Percentiles rank a stretch among this genome's conserved stretches.
phyloP scores from a whole-genome alignment of 768 basidiomycete species.

The Termitomyces sp. region DNA sequence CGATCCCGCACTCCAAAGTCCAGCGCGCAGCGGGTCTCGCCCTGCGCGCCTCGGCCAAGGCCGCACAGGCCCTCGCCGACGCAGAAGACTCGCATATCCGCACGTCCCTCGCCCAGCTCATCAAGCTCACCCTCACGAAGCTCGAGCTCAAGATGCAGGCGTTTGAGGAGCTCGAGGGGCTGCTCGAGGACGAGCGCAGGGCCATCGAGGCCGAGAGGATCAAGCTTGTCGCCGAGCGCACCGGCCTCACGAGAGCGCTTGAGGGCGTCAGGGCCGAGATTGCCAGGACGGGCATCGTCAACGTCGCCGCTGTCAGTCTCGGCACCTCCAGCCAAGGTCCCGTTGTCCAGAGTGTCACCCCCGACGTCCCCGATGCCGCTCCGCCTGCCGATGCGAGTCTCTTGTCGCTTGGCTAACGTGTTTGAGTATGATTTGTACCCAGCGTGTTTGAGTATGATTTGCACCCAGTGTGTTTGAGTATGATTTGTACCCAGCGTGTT shows the following conservation, averaged over 20 bases:
- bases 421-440: too few relatives aligned
- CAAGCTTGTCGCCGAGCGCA: slow-evolving; percentile 74
- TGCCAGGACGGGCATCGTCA: slow-evolving; percentile 41
- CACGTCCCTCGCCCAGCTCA: slow-evolving; percentile 71
- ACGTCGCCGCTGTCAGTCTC: slow-evolving; percentile 31
- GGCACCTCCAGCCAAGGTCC: slow-evolving; percentile 61
- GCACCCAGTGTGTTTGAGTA: too few relatives aligned
- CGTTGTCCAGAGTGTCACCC: slow-evolving; percentile 43
- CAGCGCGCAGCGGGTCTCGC: slow-evolving; percentile 83
- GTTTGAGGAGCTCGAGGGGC: slow-evolving; percentile 90
- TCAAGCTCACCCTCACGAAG: slow-evolving; percentile 81
- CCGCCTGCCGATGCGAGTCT: slow-evolving; percentile 53
- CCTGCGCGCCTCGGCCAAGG: slow-evolving; percentile 82
- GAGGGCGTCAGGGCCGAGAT: slow-evolving; percentile 65
- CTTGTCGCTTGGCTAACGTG: slow-evolving; percentile 48
- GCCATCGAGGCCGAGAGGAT: slow-evolving; percentile 78
- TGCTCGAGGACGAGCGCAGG: slow-evolving; percentile 87
- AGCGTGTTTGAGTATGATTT: too few relatives aligned
- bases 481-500: too few relatives aligned
- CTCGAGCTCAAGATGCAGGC: slow-evolving; percentile 93
- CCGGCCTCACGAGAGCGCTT: slow-evolving; percentile 64
- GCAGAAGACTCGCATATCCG: slow-evolving; percentile 82
- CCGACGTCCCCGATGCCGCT: slow-evolving; percentile 41
- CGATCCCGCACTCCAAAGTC: slow-evolving; percentile 67
- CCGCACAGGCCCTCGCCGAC: slow-evolving; percentile 73